These are phyloP conservation scores for Ceratocystis cubensis DNA, from an alignment of 2,329 filamentous ascomycete species.

Conservation along the genomic window DNA sequence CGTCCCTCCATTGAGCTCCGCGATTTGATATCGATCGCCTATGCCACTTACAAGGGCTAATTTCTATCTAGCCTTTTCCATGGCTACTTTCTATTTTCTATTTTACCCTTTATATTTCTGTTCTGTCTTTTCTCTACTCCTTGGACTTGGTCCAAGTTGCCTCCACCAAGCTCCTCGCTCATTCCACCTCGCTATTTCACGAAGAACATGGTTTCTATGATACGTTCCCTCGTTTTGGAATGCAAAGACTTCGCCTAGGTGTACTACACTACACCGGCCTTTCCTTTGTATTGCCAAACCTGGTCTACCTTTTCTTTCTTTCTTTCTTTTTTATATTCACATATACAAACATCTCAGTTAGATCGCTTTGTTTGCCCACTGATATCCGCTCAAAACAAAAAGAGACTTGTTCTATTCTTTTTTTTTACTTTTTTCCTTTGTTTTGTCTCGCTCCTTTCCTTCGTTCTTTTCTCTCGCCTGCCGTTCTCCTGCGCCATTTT, in stretches of 20 bases:
- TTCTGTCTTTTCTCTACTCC: not conserved
- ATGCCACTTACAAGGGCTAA: not conserved
- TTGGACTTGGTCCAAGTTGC: not conserved
- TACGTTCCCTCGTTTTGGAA: not conserved
- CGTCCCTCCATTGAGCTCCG: not conserved
- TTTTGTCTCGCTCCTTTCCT: conserved; percentile 20
- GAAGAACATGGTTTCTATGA: conserved; percentile 13
- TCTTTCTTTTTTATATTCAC: conserved; percentile 8
- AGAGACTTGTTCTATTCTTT: not conserved
- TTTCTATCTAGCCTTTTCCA: not conserved
- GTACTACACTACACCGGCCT: not conserved
- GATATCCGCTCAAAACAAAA: not conserved
- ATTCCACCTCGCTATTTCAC: not conserved
- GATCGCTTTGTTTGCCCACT: not conserved
- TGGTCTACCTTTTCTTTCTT: conserved; percentile 9
- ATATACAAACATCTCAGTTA: conserved; percentile 6
- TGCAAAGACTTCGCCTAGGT: not conserved
- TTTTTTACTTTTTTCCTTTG: not conserved
- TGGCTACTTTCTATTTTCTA: not conserved
- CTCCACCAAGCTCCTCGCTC: not conserved
- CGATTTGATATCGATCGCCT: not conserved
- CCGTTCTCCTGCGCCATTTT: conserved; percentile 20
- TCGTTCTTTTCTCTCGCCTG: conserved; percentile 22
- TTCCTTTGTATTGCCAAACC: not conserved
- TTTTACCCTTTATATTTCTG: conserved; percentile 1